A percentile compares a stretch with the other conserved stretches of the same genome.
Evolutionary conservation across 108 stramenopile genomes (phyloP).

Genomic region (Discostella pseudostelligera): DNA sequence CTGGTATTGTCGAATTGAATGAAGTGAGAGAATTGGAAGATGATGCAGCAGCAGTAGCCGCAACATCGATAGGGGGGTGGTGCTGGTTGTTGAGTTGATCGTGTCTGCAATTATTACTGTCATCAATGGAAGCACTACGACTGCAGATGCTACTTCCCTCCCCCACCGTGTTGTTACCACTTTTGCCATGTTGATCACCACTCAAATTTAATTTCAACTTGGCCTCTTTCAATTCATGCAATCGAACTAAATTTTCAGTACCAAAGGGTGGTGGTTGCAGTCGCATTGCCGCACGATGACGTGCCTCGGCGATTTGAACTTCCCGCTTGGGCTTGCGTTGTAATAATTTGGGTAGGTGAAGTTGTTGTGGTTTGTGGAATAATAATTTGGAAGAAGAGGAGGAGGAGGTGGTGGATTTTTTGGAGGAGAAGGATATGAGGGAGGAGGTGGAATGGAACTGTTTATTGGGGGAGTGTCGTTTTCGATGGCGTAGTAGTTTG

Average conservation of each 20-base stretch:
- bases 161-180: too few species aligned
- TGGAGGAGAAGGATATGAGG: not conserved
- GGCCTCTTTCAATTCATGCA: conserved; percentile 11
- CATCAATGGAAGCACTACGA: too few species aligned
- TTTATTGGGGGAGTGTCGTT: not conserved
- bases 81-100: too few species aligned
- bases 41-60: too few species aligned
- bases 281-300: not conserved
- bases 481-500: not conserved
- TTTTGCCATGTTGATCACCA: too few species aligned
- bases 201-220: not conserved
- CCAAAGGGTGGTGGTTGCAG: not conserved
- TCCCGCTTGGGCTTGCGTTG: not conserved
- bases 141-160: too few species aligned
- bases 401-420: too few species aligned
- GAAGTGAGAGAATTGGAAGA: too few species aligned
- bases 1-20: too few species aligned
- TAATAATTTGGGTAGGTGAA: not conserved
- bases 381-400: not conserved
- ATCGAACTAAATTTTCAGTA: not conserved
- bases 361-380: not conserved
- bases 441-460: not conserved
- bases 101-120: too few species aligned
- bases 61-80: too few species aligned
- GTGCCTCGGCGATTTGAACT: not conserved